A percentile compares a stretch with the other conserved stretches of the same genome.
Conservation (phyloP, 257 asterid genomes). For the Craterostigma plantagineum region DNA sequence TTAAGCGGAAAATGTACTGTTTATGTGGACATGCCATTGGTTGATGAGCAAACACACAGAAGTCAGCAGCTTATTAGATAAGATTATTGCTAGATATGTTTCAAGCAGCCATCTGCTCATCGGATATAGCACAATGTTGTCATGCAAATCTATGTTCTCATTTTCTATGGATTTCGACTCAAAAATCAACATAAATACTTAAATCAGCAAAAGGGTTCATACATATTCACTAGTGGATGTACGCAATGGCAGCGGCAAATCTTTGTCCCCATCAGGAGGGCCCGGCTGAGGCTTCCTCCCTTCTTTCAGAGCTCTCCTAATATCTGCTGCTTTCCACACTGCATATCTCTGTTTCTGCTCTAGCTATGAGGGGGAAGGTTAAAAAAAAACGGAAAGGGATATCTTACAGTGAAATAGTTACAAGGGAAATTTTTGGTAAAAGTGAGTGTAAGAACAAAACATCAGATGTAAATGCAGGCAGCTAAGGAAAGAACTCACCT, state of each 20-base stretch:
- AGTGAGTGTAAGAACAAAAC: no score
- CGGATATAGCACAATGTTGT: no score
- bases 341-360: slow-evolving; percentile 98
- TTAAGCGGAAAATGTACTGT: neutral
- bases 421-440: neutral
- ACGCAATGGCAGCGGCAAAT: slow-evolving; percentile 21
- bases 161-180: neutral
- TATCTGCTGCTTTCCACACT: slow-evolving; percentile 98
- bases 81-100: no score
- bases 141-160: no score
- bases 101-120: no score
- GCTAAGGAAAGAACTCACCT: slow-evolving; percentile 29
- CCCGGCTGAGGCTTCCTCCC: slow-evolving; percentile 90
- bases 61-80: no score
- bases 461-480: no score
- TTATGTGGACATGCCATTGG: no score
- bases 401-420: neutral
- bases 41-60: no score
- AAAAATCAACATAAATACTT: neutral
- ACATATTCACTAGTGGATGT: slow-evolving; percentile 26
- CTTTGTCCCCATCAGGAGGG: slow-evolving; percentile 82
- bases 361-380: slow-evolving; percentile 27
- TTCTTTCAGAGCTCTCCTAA: slow-evolving; percentile 90
- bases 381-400: neutral
- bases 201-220: slow-evolving; percentile 7